Base-by-base conservation (phyloP, 768 basidiomycete genomes). In the Pleurotus tuber-regium region DNA sequence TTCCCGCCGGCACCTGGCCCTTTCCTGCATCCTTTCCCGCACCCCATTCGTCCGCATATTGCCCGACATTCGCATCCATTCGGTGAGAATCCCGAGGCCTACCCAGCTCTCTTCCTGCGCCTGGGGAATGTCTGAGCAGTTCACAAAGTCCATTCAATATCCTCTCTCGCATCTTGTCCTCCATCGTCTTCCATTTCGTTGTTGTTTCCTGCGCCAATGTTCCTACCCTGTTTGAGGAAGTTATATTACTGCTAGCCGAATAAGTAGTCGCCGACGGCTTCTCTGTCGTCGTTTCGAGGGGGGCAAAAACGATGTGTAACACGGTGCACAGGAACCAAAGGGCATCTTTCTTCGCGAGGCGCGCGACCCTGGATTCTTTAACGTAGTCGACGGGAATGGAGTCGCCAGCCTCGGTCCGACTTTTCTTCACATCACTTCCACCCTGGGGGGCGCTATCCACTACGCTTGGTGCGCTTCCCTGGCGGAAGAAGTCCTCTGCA, bases 261-360 rank as follows among this genome's bases (percentile, higher is more conserved):
- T 14, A 48, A 48, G 46, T 30, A 12, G 46, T 30, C 24, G 16
- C n/a, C 11, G 46, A 35, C 18, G 43, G 21, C 11, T 12, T 35
- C 23, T 31, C 46, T 8, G 31, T 14, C 16, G 14, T 35, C 31
- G 46, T 35, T 18, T 48, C 30, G n/a, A 38, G 21, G 28, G 29
- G 28, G 4, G 18, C 29, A 58, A 70, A 66, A 29, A 75, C 53
- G 49, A 66, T 53, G 52, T 77, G 75, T 25, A 80, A 61, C 40
- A 72, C 54, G 31, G 66, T 68, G 58, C 78, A 81, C 25, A 80
- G 64, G 63, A 78, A 82, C 79, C 79, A 82, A 9, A 76, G 42
- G 21, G 76, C 56, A 54, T 82, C 80, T 54, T 79, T 79, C 38
- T 64, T 66, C 18, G 70, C 74, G 25, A 81, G 69, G 36, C 63